Conservation (phyloP, 768 basidiomycete species). For the Chlorophyllum brunneum region DNA sequence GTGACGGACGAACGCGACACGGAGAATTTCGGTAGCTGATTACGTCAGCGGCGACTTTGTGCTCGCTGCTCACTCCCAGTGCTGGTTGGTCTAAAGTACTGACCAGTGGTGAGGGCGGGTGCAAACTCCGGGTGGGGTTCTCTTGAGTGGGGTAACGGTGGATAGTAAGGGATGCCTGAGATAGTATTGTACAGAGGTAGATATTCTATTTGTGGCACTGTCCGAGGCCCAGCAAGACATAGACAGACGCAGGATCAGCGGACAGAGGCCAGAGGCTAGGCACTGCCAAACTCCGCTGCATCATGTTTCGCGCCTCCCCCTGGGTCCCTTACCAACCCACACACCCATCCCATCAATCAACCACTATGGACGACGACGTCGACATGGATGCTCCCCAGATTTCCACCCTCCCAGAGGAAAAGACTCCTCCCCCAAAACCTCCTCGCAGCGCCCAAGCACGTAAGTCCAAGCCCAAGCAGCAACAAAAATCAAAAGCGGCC, state of each 20-base stretch:
- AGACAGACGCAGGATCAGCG: not conserved
- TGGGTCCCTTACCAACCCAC: conserved; percentile 55
- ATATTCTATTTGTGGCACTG: conserved; percentile 14
- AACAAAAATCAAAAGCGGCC: conserved; percentile 19
- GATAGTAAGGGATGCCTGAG: too few species aligned
- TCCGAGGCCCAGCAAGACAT: too few species aligned
- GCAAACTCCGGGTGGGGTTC: too few species aligned
- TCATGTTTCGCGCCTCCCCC: conserved; percentile 58
- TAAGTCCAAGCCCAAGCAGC: conserved; percentile 21
- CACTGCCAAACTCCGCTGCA: not conserved
- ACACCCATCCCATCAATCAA: conserved; percentile 21
- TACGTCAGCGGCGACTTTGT: conserved; percentile 33
- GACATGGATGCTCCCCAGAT: conserved; percentile 83
- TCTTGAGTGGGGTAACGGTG: too few species aligned
- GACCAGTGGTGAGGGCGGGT: too few species aligned
- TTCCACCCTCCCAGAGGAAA: conserved; percentile 72
- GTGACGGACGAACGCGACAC: conserved; percentile 23
- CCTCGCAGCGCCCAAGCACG: conserved; percentile 8
- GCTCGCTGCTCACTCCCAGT: not conserved
- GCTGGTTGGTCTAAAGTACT: not conserved
- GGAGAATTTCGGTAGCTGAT: conserved; percentile 44
- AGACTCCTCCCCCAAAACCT: conserved; percentile 55
- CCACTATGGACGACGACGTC: conserved; percentile 40
- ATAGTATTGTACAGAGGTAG: too few species aligned
- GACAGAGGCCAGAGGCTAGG: not conserved